Evolutionary conservation across 306 rosid species (phyloP).

Genomic region (Pterocarpus macrocarpus): DNA sequence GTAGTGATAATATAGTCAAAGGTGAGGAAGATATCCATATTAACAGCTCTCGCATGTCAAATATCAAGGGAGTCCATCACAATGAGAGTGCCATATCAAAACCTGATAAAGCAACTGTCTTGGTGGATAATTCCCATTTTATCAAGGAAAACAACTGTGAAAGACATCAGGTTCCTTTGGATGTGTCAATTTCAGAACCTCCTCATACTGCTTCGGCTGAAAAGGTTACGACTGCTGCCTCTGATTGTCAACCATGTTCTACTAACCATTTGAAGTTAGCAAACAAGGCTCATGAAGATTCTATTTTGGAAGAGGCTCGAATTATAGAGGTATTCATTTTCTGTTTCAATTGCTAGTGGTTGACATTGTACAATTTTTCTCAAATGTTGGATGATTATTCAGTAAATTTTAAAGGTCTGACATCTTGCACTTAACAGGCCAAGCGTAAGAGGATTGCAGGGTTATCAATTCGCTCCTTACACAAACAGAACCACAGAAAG

Average conservation of each 20-base stretch:
- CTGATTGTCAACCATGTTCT: slow-evolving; percentile 59
- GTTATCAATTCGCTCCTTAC: slow-evolving; percentile 71
- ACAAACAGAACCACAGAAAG: slow-evolving; percentile 62
- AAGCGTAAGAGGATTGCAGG: slow-evolving; percentile 94
- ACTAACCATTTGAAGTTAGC: slow-evolving; percentile 56
- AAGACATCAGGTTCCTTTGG: slow-evolving; percentile 50
- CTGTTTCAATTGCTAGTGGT: slow-evolving; percentile 24
- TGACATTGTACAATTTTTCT: neutral
- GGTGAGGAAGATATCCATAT: slow-evolving; percentile 52
- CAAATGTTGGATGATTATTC: slow-evolving; percentile 35
- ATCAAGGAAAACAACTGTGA: slow-evolving; percentile 53
- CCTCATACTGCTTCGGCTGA: slow-evolving; percentile 55
- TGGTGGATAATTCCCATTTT: slow-evolving; percentile 56
- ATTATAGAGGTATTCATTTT: slow-evolving; percentile 76
- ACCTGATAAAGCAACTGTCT: slow-evolving; percentile 55
- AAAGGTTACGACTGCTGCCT: slow-evolving; percentile 49
- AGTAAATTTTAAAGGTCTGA: slow-evolving; percentile 45
- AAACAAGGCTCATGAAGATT: slow-evolving; percentile 88
- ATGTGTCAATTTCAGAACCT: slow-evolving; percentile 50
- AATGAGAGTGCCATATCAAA: slow-evolving; percentile 55
- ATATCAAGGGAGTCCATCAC: slow-evolving; percentile 56
- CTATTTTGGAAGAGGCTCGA: slow-evolving; percentile 90
- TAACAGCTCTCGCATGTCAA: slow-evolving; percentile 55
- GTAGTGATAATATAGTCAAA: slow-evolving; percentile 51
- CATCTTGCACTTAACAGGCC: slow-evolving; percentile 62